Evolutionary conservation across 768 basidiomycete genomes (phyloP), one percentile per base, ranked within the genome.

Genomic region (Lactarius quietus): DNA sequence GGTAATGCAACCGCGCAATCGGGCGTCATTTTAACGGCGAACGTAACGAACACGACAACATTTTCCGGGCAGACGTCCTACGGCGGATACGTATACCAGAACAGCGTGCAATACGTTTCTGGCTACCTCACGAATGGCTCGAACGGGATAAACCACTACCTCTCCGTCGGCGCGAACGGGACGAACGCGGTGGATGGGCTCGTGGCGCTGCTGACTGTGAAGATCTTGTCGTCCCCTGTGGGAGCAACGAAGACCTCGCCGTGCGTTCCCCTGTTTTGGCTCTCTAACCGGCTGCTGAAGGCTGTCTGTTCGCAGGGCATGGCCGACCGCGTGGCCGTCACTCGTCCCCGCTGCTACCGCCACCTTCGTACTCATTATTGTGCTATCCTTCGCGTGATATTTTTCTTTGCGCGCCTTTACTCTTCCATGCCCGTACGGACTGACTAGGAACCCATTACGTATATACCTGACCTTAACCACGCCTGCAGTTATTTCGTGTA

Each of bases 121-220:
- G 90, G 91, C 0, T 70, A 91, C 59, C 78, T 94, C n/a, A 73
- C 78, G 64, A 90, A 93, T 70, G 81, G 86, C 1, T 92, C 85
- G 65, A 70, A 77, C 9, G 88, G 84, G 3, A 83, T 93, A 57
- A 93, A 92, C 72, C 90, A 93, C 73, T 82, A 81, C 68, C 41
- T 75, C 8, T 78, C 76, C 9, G 91, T 92, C 6, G 78, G 73
- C 14, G 73, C 80, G 7, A 74, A 82, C 60, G 76, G 79, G n/a
- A 73, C 76, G n/a, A 85, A 83, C 66, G 84, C 92, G 2, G 79
- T 86, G 1, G 95, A 98, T 73, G 95, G 95, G 1, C 77, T 93
- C 14, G 89, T 95, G 4, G 92, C 90, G 0, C 78, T 97, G 1
- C 69, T 95, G 69, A 85, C 85, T 1, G 87, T 95, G 55, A 83